phyloP scores from a whole-genome alignment of 306 rosid genomes.

The Chamaecrista fasciculata region DNA sequence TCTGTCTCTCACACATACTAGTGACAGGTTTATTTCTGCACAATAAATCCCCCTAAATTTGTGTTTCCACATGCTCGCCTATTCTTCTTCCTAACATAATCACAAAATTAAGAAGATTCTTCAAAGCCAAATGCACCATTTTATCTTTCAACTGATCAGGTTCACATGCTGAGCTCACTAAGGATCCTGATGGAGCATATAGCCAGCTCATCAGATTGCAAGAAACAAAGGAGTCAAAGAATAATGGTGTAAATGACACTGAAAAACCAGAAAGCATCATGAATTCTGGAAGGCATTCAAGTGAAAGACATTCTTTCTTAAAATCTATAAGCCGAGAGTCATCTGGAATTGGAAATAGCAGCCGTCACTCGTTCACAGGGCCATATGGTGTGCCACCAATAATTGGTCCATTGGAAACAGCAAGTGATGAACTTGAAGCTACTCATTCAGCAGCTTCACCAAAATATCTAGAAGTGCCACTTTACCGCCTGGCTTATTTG shows the following conservation, averaged over 20 bases:
- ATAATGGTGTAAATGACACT: conserved; percentile 31
- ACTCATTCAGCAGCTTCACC: conserved; percentile 24
- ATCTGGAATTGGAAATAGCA: conserved; percentile 54
- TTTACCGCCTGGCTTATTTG: conserved; percentile 59
- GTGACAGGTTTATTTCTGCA: not conserved
- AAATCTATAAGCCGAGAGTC: conserved; percentile 51
- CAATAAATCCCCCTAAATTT: not conserved
- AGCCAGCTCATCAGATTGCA: conserved; percentile 62
- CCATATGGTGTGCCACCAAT: conserved; percentile 42
- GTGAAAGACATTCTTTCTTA: conserved; percentile 37
- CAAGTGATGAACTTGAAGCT: conserved; percentile 29
- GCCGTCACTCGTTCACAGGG: conserved; percentile 43
- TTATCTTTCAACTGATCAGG: conserved; percentile 40
- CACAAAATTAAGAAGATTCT: not conserved
- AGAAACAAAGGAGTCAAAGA: conserved; percentile 41
- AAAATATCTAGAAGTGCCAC: conserved; percentile 53
- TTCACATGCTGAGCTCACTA: conserved; percentile 53
- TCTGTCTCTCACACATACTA: not conserved
- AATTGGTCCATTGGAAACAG: conserved; percentile 30
- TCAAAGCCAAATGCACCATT: not conserved
- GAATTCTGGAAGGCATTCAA: conserved; percentile 49
- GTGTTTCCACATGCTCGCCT: not conserved
- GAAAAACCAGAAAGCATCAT: conserved; percentile 34
- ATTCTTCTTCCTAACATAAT: not conserved
- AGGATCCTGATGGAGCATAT: conserved; percentile 62